phyloP scores from a whole-genome alignment of 2,329 filamentous ascomycete species.

The Herpomyces periplanetae region DNA sequence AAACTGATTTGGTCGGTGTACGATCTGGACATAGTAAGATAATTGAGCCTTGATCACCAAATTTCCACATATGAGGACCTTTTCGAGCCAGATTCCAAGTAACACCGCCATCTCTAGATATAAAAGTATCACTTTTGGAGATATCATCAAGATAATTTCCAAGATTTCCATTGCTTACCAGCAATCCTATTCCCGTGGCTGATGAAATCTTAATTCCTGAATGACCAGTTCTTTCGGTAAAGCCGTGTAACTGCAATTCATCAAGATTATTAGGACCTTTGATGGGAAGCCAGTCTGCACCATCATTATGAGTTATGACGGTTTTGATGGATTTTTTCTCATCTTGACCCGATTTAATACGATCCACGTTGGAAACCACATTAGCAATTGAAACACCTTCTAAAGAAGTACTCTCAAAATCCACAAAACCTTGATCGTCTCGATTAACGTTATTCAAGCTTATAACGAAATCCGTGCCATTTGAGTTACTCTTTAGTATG shows the following conservation, averaged over 20 bases:
- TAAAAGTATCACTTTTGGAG: slow-evolving; percentile 48
- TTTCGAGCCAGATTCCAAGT: slow-evolving; percentile 55
- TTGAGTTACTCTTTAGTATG: slow-evolving; percentile 92
- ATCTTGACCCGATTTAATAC: slow-evolving; percentile 15
- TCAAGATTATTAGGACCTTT: slow-evolving; percentile 27
- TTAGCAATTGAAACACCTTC: slow-evolving; percentile 74
- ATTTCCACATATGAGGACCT: slow-evolving; percentile 67
- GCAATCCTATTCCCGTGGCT: slow-evolving; percentile 45
- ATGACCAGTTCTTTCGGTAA: slow-evolving; percentile 74
- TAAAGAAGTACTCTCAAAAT: slow-evolving; percentile 84
- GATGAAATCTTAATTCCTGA: no score
- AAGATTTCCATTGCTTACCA: slow-evolving; percentile 73
- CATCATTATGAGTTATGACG: slow-evolving; percentile 84
- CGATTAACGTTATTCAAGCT: slow-evolving; percentile 48
- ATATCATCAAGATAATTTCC: slow-evolving; percentile 24
- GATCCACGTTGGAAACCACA: slow-evolving; percentile 30
- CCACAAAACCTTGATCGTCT: slow-evolving; percentile 34
- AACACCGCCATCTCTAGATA: slow-evolving; percentile 63
- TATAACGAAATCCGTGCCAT: slow-evolving; percentile 72
- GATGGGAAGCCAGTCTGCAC: slow-evolving; percentile 43
- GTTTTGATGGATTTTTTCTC: slow-evolving; percentile 53
- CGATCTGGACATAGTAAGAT: slow-evolving; percentile 46
- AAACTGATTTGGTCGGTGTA: slow-evolving; percentile 22
- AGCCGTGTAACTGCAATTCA: slow-evolving; percentile 66
- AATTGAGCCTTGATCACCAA: slow-evolving; percentile 72